Conservation (phyloP, 768 basidiomycete genomes). For the Russula virescens region DNA sequence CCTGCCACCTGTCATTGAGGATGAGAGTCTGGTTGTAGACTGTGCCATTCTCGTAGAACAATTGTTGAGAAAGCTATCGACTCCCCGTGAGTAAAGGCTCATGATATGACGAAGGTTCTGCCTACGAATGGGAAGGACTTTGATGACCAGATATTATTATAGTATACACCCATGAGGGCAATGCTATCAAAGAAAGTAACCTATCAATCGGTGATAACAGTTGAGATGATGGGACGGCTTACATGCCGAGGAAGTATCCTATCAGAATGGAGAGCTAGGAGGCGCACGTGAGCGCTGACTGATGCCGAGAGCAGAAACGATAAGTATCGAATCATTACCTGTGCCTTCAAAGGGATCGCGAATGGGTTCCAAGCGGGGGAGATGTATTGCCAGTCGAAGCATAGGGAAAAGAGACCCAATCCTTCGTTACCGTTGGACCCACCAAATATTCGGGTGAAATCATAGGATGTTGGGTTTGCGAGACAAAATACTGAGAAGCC, state of each 20-base stretch:
- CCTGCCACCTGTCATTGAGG: constrained; percentile 37
- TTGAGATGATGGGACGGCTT: constrained; percentile 11
- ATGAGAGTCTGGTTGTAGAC: constrained; percentile 28
- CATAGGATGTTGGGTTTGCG: constrained; percentile 25
- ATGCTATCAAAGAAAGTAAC: constrained; percentile 16
- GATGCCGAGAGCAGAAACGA: neutral
- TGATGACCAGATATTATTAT: constrained; percentile 27
- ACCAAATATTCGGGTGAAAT: constrained; percentile 27
- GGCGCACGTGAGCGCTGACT: neutral
- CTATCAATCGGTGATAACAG: neutral
- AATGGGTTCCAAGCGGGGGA: constrained; percentile 39
- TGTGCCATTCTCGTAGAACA: constrained; percentile 27
- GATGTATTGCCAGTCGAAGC: constrained; percentile 30
- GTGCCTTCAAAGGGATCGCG: constrained; percentile 49
- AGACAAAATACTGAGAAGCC: constrained; percentile 30
- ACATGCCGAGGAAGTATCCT: constrained; percentile 51
- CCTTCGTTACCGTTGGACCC: constrained; percentile 28
- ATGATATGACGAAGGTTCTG: neutral
- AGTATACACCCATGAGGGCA: constrained; percentile 29
- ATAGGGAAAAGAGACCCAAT: constrained; percentile 27
- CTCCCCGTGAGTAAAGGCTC: neutral
- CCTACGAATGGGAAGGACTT: constrained; percentile 22
- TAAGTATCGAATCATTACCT: constrained; percentile 13
- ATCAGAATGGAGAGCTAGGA: constrained; percentile 41
- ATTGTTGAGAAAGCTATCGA: constrained; percentile 25